Conservation (phyloP, 2,329 filamentous ascomycete species). For the Nemania diffusa region DNA sequence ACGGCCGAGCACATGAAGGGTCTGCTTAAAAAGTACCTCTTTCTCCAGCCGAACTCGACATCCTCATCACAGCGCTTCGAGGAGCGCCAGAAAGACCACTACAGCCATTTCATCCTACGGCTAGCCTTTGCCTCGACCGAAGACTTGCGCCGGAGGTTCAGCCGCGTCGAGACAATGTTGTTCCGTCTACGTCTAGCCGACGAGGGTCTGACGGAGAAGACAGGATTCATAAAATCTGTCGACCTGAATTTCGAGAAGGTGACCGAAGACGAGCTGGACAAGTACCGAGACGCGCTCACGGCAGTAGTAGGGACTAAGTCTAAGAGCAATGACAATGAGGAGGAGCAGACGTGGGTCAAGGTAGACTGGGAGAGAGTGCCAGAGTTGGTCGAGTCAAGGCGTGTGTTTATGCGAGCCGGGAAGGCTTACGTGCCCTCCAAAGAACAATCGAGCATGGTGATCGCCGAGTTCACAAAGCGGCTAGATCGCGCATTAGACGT, state of each 20-base stretch:
- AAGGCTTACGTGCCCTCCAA: constrained; percentile 91
- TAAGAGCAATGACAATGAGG: constrained; percentile 69
- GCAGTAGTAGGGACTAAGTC: constrained; percentile 57
- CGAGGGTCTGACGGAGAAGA: constrained; percentile 79
- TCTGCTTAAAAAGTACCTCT: constrained; percentile 76
- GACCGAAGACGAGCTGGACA: constrained; percentile 78
- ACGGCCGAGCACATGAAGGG: constrained; percentile 85
- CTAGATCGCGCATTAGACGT: constrained; percentile 87
- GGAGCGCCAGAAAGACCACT: constrained; percentile 94
- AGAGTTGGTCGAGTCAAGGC: constrained; percentile 83
- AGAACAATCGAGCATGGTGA: constrained; percentile 89
- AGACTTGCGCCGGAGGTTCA: constrained; percentile 87
- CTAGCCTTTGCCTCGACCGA: constrained; percentile 93
- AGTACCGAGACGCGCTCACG: constrained; percentile 69
- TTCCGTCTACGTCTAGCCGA: constrained; percentile 83
- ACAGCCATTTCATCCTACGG: constrained; percentile 95
- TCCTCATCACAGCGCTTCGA: constrained; percentile 64
- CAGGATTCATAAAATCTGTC: constrained; percentile 79
- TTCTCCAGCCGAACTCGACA: constrained; percentile 46
- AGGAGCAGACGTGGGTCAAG: constrained; percentile 90
- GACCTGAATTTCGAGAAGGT: constrained; percentile 88
- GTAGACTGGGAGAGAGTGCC: constrained; percentile 95
- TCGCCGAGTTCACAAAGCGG: constrained; percentile 83
- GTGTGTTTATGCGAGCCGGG: constrained; percentile 79
- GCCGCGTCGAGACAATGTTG: constrained; percentile 86